Evolutionary conservation across 2,329 filamentous ascomycete species (phyloP), one percentile per base, ranked within the genome.

Genomic region (Pseudopyrenochaeta lycopersici): DNA sequence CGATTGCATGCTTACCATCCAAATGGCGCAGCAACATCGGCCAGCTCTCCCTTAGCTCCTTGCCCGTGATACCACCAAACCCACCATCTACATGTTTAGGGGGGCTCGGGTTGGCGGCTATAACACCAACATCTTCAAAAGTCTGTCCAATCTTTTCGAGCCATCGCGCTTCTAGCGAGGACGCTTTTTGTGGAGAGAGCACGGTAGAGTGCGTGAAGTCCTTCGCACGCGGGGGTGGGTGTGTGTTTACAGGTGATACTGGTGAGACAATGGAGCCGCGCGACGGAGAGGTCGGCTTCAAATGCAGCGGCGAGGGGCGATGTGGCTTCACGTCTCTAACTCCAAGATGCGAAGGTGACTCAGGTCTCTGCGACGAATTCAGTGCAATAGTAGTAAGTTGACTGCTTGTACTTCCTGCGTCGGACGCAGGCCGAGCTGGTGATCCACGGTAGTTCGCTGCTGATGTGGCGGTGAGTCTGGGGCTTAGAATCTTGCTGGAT

Each of bases 1-100:
- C 95, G 54, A 98, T 81, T 2, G 93, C 89, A 69, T 90, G 88
- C 51, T 84, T 85, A 1, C 95, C 95, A 73, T 98, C 93, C 65
- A 98, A 91, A 75, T 97, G 95, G 74, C 90, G 91, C 66, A 88
- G 84, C 64, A 97, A 87, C 39, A 84, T 80, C 2, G 86, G 85
- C 90, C 92, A 96, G 42, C 85, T 83, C 51, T 86, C 83, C 36
- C 85, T 82, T 12, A 90, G 75, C 15, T 68, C 65, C 27, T 62
- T 63, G 5, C 65, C 65, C 1, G 65, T 62, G 23, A 68, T 56
- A 9, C 64, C 63, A 12, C 54, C 52, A 7, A 56, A 47, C 2
- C 49, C 50, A n/a, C 55, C 50, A 20, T 64, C 62, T 2, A 49
- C 46, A 4, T 59, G 52, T 40, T 68, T 68, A 2, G 65, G 63